phyloP scores from a whole-genome alignment of 2,329 filamentous ascomycete genomes.

The Colletotrichum eleusines region DNA sequence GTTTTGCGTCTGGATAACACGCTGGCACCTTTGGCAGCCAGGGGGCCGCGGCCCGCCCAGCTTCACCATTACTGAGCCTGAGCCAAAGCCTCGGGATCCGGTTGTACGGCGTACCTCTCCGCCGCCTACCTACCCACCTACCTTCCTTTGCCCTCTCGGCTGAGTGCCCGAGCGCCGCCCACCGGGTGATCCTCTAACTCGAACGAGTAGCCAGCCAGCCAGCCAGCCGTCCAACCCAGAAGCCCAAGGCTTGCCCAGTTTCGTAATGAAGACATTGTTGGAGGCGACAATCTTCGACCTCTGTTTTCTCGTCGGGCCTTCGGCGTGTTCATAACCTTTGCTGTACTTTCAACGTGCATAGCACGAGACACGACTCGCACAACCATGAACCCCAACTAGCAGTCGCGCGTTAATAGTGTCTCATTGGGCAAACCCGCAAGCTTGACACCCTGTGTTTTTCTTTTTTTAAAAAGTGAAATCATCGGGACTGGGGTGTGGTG shows the following conservation, averaged over 20 bases:
- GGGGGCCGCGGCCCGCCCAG: conserved; percentile 15
- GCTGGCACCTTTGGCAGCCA: conserved; percentile 13
- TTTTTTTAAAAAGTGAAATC: conserved; percentile 27
- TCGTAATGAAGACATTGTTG: not conserved
- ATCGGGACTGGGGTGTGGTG: conserved; percentile 24
- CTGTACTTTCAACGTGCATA: not conserved
- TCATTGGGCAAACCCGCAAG: conserved; percentile 8
- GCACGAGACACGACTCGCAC: conserved; percentile 12
- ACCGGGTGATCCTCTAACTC: conserved; percentile 24
- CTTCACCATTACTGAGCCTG: no score
- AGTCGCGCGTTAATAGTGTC: not conserved
- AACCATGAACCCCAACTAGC: not conserved
- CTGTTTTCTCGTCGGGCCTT: not conserved
- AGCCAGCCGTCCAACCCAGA: conserved; percentile 7
- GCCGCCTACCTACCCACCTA: no score
- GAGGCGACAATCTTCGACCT: not conserved
- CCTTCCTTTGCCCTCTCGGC: no score
- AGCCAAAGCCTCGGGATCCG: conserved; percentile 9
- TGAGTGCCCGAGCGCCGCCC: conserved; percentile 21
- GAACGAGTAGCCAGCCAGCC: not conserved
- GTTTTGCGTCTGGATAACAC: conserved; percentile 27
- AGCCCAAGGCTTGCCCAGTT: not conserved
- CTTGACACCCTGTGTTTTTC: not conserved
- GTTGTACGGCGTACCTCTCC: not conserved
- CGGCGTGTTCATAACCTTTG: not conserved